Evolutionary conservation across 2,329 filamentous ascomycete genomes (phyloP), one percentile per base, ranked within the genome.

Genomic region (Septoria petroselini): DNA sequence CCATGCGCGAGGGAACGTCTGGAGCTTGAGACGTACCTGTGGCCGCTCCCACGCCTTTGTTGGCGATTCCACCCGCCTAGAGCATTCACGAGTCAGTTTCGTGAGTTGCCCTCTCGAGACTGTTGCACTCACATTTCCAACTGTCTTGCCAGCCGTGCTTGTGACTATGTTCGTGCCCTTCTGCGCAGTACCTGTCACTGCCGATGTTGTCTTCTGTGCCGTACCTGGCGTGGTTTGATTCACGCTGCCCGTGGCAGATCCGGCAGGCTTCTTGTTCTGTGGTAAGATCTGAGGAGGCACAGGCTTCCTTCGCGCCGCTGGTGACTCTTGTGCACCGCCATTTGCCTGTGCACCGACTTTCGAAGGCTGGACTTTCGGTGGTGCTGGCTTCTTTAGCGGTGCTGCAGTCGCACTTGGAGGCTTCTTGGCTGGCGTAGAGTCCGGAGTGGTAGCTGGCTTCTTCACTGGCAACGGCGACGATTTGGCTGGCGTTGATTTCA

Each of bases 1-100:
- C 58, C 47, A 61, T 40, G 15, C 53, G 53, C 33, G 43, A 37
- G 38, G 57, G 58, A 29, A 58, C 6, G 27, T 53, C 34, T 33
- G 45, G 33, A 29, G 48, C 23, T 18, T 35, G 17, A 41, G 53
- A 62, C 63, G 54, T 63, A 66, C 64, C 63, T 54, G 63, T 66
- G 33, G 62, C 61, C 6, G 51, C 54, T 7, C 57, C 58, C 2
- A 62, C 53, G 18, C 52, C 54, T 41, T 61, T 61, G 52, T 63
- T 62, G 17, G 57, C 52, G 23, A 53, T 58, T 12, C 42, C 46
- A 7, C 54, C 53, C n/a, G n/a, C n/a, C n/a, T n/a, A n/a, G n/a
- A n/a, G n/a, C n/a, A n/a, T n/a, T n/a, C n/a, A n/a, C n/a, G n/a
- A n/a, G n/a, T n/a, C n/a, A n/a, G n/a, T n/a, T n/a, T n/a, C n/a